Base-by-base conservation (phyloP, 2,329 filamentous ascomycete genomes). In the Thermoascus crustaceus region DNA sequence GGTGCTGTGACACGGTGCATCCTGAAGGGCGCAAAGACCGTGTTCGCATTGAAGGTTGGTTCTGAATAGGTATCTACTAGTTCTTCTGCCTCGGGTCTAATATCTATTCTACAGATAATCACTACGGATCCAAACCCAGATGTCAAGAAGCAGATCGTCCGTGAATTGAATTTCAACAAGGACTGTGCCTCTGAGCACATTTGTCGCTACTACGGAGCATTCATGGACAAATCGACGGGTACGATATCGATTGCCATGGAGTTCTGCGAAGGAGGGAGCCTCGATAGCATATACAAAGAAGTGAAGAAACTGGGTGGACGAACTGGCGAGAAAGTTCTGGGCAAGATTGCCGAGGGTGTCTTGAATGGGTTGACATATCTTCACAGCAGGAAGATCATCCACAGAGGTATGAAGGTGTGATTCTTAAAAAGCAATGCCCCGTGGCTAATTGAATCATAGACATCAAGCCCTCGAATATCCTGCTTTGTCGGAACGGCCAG, bases 231-330 rank as follows among this genome's bases (percentile, higher is more conserved):
- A 39, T 82, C 86, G n/a, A 93, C 86, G 7, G 86, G 88, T 33
- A 96, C 89, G 31, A 96, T 98, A 48, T 94, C 86, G 31, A 98
- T 98, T 55, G 88, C 87, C 38, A 98, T 98, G 91, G 91, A 98
- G 59, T 96, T 94, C 53, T 98, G 91, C 58, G 91, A 96, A 63
- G 91, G 91, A 39, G 91, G 91, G 35, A 94, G 86, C 30, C 74
- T 98, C 13, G 88, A 98, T 66, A 91, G 85, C 57, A 91, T 98
- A 46, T 98, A 98, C 69, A 85, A 85, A 47, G 91, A 98, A 64
- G 88, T 98, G 22, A 94, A 94, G 68, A 86, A 91, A 49, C 76
- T 96, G 2, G 89, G 89, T 26, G 91, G 91, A 7, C 78, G 91
- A 32, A 96, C 89, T 0, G 91, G 91, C 47, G 91, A 98, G 60